Evolutionary conservation across 768 basidiomycete species (phyloP).

Genomic region (Kwoniella mangroviensis): DNA sequence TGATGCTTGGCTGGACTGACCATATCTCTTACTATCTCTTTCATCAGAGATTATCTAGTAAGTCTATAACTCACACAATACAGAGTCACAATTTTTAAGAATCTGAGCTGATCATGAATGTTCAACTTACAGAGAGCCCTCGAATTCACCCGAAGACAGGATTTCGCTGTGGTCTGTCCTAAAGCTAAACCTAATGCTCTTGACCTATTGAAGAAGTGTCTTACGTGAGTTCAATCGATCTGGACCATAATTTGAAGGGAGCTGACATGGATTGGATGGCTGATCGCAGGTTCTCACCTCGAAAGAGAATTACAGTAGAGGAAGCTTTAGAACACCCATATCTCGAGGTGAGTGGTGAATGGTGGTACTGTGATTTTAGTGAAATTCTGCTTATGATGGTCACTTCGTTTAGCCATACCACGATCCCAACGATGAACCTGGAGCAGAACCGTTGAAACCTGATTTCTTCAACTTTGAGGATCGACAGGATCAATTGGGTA

Average conservation of each 20-base stretch:
- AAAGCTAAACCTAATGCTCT: conserved; percentile 66
- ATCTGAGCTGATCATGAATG: not conserved
- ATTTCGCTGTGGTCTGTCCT: conserved; percentile 72
- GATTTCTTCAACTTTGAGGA: conserved; percentile 60
- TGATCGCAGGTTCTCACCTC: conserved; percentile 63
- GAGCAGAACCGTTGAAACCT: conserved; percentile 62
- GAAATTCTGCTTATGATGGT: conserved; percentile 32
- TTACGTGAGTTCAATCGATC: conserved; percentile 45
- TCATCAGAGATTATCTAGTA: conserved; percentile 72
- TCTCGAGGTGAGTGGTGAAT: conserved; percentile 63
- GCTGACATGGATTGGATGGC: conserved; percentile 53
- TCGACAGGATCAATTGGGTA: conserved; percentile 51
- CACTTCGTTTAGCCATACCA: conserved; percentile 70
- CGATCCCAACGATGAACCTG: conserved; percentile 85
- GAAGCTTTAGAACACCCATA: conserved; percentile 90
- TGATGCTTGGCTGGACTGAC: not conserved
- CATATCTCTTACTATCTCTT: not conserved
- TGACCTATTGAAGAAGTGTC: conserved; percentile 51
- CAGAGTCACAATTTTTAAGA: not conserved
- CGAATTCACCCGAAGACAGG: conserved; percentile 80
- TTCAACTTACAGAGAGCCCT: conserved; percentile 65
- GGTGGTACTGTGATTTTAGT: not conserved
- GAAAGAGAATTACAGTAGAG: conserved; percentile 82
- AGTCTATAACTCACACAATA: not conserved
- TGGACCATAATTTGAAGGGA: conserved; percentile 61